phyloP scores from a whole-genome alignment of 345 rosid genomes.

The Erucastrum elatum region DNA sequence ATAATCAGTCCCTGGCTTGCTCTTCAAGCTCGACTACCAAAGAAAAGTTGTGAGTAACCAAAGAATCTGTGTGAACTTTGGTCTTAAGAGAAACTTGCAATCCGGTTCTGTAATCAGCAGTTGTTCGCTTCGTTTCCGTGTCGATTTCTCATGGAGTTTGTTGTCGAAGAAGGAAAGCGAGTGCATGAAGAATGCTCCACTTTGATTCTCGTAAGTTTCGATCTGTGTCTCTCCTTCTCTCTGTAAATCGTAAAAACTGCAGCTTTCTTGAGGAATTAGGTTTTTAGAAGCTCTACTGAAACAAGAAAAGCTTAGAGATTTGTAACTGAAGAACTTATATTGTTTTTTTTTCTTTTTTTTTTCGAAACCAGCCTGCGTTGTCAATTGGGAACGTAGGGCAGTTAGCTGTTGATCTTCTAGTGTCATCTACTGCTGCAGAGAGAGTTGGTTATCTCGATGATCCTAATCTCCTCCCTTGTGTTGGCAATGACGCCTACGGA shows the following conservation, averaged over 20 bases:
- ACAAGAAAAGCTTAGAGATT: neutral
- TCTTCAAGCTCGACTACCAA: slow-evolving; percentile 33
- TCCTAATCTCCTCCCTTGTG: slow-evolving; percentile 73
- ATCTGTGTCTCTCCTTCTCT: slow-evolving; percentile 2
- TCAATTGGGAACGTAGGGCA: slow-evolving; percentile 94
- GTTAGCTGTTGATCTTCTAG: slow-evolving; percentile 79
- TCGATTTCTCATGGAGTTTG: slow-evolving; percentile 54
- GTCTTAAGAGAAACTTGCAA: slow-evolving; percentile 1
- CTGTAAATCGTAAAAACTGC: neutral
- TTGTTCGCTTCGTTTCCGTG: neutral
- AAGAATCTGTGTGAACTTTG: slow-evolving; percentile 3
- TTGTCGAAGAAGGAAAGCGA: slow-evolving; percentile 58
- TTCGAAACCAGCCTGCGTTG: slow-evolving; percentile 65
- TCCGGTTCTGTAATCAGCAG: slow-evolving; percentile 15
- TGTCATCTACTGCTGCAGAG: slow-evolving; percentile 69
- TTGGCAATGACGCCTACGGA: slow-evolving; percentile 83
- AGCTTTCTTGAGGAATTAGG: slow-evolving; percentile 9
- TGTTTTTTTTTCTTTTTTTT: neutral
- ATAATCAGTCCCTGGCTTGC: slow-evolving; percentile 23
- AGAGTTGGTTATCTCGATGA: slow-evolving; percentile 79
- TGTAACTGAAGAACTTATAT: neutral
- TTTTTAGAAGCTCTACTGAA: neutral
- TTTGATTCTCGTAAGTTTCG: slow-evolving; percentile 57
- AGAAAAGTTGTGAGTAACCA: neutral
- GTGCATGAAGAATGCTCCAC: slow-evolving; percentile 57